phyloP scores from a whole-genome alignment of 1,284 basidiomycete species.

The Irpex sp. region DNA sequence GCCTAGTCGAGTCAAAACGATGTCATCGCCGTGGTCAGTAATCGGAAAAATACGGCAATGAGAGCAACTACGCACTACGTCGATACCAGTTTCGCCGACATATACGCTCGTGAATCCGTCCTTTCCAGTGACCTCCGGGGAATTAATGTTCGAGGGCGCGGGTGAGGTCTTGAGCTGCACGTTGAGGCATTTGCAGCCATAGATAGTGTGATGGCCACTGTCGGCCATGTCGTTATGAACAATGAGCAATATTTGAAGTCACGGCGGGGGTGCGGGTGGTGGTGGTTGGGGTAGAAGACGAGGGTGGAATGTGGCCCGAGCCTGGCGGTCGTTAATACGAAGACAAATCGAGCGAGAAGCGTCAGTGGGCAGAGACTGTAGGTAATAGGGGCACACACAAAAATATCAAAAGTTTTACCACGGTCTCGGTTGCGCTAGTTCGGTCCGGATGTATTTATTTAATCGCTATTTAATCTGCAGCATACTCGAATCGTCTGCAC shows the following conservation, averaged over 20 bases:
- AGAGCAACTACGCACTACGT: conserved; percentile 43
- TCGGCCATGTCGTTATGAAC: conserved; percentile 20
- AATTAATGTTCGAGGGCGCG: conserved; percentile 5
- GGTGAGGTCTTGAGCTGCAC: conserved; percentile 41
- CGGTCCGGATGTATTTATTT: conserved; percentile 11
- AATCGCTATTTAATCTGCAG: too few relatives aligned
- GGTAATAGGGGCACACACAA: conserved; percentile 9
- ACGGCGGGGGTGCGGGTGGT: not conserved
- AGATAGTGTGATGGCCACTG: conserved; percentile 19
- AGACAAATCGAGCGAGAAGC: conserved; percentile 2
- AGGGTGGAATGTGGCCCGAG: not conserved
- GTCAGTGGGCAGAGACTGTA: conserved; percentile 4
- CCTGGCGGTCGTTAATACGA: conserved; percentile 1
- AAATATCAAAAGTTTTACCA: conserved; percentile 22
- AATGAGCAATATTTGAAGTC: not conserved
- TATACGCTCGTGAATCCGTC: conserved; percentile 50
- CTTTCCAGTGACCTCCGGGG: conserved; percentile 26
- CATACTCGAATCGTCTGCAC: not conserved
- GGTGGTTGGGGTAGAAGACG: conserved; percentile 3
- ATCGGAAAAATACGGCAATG: conserved; percentile 6
- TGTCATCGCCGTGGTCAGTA: conserved; percentile 7
- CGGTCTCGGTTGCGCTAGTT: conserved; percentile 9
- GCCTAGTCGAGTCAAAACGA: conserved; percentile 31
- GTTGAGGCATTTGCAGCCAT: conserved; percentile 70
- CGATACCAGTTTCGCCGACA: conserved; percentile 63